Conservation (phyloP, 2,329 filamentous ascomycete species). For the Fusarium setosum region DNA sequence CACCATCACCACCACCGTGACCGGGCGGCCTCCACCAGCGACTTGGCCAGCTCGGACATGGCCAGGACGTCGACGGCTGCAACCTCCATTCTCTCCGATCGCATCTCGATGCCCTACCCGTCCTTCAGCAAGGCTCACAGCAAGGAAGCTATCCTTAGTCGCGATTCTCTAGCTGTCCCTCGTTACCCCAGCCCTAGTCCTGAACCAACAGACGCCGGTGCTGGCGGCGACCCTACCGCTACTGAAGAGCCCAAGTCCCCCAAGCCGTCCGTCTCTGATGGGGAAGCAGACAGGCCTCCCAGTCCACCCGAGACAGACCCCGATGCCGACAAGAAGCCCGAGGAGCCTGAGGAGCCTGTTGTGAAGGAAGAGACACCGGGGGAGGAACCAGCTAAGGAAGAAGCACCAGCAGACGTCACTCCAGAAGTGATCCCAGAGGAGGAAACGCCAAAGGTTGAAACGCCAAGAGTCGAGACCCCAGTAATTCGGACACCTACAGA, state of each 20-base stretch:
- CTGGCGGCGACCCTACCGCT: slow-evolving; percentile 34
- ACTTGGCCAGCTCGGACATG: slow-evolving; percentile 60
- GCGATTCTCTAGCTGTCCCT: slow-evolving; percentile 59
- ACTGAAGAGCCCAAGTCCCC: slow-evolving; percentile 20
- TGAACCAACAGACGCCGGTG: slow-evolving; percentile 74
- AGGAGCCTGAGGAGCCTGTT: slow-evolving; percentile 32
- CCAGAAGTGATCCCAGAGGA: slow-evolving; percentile 28
- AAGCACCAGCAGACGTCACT: slow-evolving; percentile 40
- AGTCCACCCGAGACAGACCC: slow-evolving; percentile 74
- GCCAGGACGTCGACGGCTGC: slow-evolving; percentile 51
- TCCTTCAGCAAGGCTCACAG: slow-evolving; percentile 91
- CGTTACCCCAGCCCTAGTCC: slow-evolving; percentile 60
- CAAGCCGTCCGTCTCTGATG: slow-evolving; percentile 44
- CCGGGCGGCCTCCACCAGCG: slow-evolving; percentile 55
- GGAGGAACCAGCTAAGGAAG: slow-evolving; percentile 39
- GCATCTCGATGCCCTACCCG: slow-evolving; percentile 77
- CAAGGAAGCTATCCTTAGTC: slow-evolving; percentile 82
- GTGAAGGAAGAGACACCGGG: slow-evolving; percentile 47
- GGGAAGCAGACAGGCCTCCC: slow-evolving; percentile 63
- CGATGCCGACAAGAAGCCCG: slow-evolving; percentile 54
- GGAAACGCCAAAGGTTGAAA: slow-evolving; percentile 40
- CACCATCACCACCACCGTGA: slow-evolving; percentile 38
- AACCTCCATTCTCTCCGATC: slow-evolving; percentile 49
- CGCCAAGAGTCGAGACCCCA: slow-evolving; percentile 13
- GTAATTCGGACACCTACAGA: slow-evolving; percentile 31